Evolutionary conservation across 805 yeast genomes (phyloP).

Genomic region (Millerozyma acaciae): DNA sequence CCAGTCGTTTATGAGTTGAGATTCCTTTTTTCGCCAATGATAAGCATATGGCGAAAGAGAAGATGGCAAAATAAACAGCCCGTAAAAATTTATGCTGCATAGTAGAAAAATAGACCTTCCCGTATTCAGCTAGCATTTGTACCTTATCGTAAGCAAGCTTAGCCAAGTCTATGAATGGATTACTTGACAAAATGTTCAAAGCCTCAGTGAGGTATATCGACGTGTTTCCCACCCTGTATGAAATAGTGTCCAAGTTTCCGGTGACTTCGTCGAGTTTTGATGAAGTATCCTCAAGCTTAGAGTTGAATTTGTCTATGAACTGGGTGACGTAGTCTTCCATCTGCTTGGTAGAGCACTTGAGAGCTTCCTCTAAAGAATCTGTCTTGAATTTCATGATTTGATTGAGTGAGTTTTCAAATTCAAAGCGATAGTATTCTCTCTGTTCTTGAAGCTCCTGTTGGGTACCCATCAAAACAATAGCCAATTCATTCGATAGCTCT

Average conservation of each 20-base stretch:
- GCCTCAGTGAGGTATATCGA: slow-evolving; percentile 6
- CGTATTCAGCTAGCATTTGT: background rate
- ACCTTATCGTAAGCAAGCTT: background rate
- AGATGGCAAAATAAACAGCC: background rate
- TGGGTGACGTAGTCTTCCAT: slow-evolving; percentile 6
- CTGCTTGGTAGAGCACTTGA: slow-evolving; percentile 2
- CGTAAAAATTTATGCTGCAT: background rate
- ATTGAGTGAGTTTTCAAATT: slow-evolving; percentile 5
- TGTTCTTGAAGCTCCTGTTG: slow-evolving; percentile 3
- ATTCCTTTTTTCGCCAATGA: background rate
- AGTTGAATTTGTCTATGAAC: slow-evolving; percentile 8
- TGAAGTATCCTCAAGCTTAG: slow-evolving; percentile 7
- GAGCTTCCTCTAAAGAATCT: slow-evolving; percentile 5
- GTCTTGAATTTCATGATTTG: slow-evolving; percentile 6
- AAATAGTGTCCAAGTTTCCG: slow-evolving; percentile 6
- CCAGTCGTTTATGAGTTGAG: background rate
- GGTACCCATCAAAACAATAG: background rate
- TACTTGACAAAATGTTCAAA: slow-evolving; percentile 4
- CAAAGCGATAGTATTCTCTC: slow-evolving; percentile 3
- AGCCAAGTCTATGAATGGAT: slow-evolving; percentile 1
- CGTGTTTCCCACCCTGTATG: slow-evolving; percentile 6
- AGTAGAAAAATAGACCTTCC: background rate
- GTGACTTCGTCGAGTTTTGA: slow-evolving; percentile 8
- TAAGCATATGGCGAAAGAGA: background rate
- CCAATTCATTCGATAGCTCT: slow-evolving; percentile 1